These are phyloP conservation scores for Excoecaria agallocha DNA, from an alignment of 345 rosid species.

Conservation along the genomic window DNA sequence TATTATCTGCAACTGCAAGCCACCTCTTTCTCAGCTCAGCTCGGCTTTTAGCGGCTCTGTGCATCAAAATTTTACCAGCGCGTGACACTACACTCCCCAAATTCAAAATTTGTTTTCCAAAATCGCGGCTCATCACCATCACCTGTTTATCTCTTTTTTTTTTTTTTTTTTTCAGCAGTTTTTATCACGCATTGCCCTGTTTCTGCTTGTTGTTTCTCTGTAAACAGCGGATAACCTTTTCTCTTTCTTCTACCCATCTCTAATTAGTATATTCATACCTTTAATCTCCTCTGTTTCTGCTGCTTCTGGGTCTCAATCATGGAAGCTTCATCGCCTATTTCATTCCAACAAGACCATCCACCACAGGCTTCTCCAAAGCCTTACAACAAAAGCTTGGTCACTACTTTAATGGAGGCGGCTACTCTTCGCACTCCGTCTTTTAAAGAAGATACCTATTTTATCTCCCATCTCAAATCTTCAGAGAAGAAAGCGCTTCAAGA, in stretches of 20 bases:
- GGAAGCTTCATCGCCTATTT: conserved; percentile 42
- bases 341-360: conserved; percentile 29
- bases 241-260: background rate
- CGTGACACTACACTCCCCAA: background rate
- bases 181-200: conserved; percentile 4
- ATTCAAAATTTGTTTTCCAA: conserved; percentile 14
- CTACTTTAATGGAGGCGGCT: conserved; percentile 73
- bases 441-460: conserved; percentile 83
- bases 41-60: background rate
- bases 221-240: background rate
- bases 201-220: background rate
- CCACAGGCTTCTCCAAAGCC: conserved; percentile 41
- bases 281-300: background rate
- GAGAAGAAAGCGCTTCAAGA: conserved; percentile 78
- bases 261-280: background rate
- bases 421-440: conserved; percentile 61
- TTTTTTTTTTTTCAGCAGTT: background rate
- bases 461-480: conserved; percentile 65
- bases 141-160: background rate
- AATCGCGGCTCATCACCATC: conserved; percentile 15
- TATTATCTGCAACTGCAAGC: conserved; percentile 22
- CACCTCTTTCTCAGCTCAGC: background rate
- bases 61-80: no score
- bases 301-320: conserved; percentile 20
- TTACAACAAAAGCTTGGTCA: conserved; percentile 64